These are phyloP conservation scores for Paecilomyces fulvus DNA, from an alignment of 2,329 filamentous ascomycete species.

Conservation along the genomic window DNA sequence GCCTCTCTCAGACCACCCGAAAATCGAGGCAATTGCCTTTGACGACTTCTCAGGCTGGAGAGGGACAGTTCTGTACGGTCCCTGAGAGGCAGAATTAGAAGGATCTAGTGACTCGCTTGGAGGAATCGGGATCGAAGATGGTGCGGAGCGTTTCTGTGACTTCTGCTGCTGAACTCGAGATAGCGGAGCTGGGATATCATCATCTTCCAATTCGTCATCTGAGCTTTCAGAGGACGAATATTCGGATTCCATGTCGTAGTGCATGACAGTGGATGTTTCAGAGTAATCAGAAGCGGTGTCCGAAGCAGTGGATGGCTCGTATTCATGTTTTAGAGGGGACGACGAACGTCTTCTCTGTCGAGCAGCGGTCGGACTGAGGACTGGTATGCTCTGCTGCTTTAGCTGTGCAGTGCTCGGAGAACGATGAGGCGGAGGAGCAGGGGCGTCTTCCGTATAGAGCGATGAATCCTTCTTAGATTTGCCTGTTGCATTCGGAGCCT, in stretches of 20 bases:
- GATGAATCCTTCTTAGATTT: slow-evolving; percentile 17
- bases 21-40: slow-evolving; percentile 52
- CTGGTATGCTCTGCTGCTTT: slow-evolving; percentile 35
- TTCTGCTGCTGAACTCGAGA: slow-evolving; percentile 19
- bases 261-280: slow-evolving; percentile 48
- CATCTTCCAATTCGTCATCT: slow-evolving; percentile 50
- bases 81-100: slow-evolving; percentile 75
- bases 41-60: slow-evolving; percentile 40
- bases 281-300: slow-evolving; percentile 50
- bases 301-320: slow-evolving; percentile 71
- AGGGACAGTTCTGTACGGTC: slow-evolving; percentile 51
- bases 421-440: slow-evolving; percentile 42
- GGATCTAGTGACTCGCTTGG: slow-evolving; percentile 59
- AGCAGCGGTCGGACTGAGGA: slow-evolving; percentile 42
- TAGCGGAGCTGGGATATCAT: slow-evolving; percentile 31
- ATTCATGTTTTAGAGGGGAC: slow-evolving; percentile 94
- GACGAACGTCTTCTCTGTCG: slow-evolving; percentile 63
- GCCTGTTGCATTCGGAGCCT: slow-evolving; percentile 16
- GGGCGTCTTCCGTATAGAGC: slow-evolving; percentile 25
- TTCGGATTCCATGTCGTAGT: slow-evolving; percentile 33
- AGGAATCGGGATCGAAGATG: slow-evolving; percentile 28
- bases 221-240: slow-evolving; percentile 35
- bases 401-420: slow-evolving; percentile 42
- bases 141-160: slow-evolving; percentile 37
- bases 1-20: slow-evolving; percentile 56